These are phyloP conservation scores for Trichoderma atroviride DNA, from an alignment of 2,329 filamentous ascomycete genomes.

Conservation along the genomic window DNA sequence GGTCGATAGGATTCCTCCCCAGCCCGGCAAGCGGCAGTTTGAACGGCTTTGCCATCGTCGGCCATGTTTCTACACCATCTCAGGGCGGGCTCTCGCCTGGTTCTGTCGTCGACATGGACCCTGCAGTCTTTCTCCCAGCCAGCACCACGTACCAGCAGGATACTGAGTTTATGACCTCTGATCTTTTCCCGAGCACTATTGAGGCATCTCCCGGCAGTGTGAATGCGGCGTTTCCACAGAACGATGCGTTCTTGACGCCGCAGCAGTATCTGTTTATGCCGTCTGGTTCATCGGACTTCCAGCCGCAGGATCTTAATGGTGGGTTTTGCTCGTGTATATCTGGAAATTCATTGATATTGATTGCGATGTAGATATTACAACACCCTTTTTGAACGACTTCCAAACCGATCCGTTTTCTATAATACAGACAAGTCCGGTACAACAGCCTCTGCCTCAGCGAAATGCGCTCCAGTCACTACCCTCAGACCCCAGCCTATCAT, in stretches of 20 bases:
- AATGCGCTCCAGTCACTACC: constrained; percentile 36
- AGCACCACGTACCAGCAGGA: constrained; percentile 38
- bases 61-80: constrained; percentile 40
- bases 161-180: constrained; percentile 28
- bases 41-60: constrained; percentile 53
- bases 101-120: constrained; percentile 44
- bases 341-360: background rate
- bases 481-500: constrained; percentile 26
- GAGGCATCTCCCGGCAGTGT: constrained; percentile 25
- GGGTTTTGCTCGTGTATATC: constrained; percentile 27
- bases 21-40: constrained; percentile 57
- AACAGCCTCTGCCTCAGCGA: constrained; percentile 41
- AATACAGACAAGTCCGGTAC: constrained; percentile 40
- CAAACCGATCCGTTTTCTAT: constrained; percentile 37
- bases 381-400: constrained; percentile 39
- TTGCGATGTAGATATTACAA: constrained; percentile 34
- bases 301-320: constrained; percentile 38
- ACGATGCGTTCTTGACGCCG: constrained; percentile 41
- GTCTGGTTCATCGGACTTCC: constrained; percentile 34
- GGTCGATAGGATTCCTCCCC: constrained; percentile 49
- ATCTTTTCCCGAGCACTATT: constrained; percentile 38
- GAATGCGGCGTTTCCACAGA: constrained; percentile 39
- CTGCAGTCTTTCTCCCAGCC: constrained; percentile 40
- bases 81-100: constrained; percentile 47
- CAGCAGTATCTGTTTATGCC: constrained; percentile 46